phyloP scores from a whole-genome alignment of 441 rosid species.

The Biscutella laevigata region DNA sequence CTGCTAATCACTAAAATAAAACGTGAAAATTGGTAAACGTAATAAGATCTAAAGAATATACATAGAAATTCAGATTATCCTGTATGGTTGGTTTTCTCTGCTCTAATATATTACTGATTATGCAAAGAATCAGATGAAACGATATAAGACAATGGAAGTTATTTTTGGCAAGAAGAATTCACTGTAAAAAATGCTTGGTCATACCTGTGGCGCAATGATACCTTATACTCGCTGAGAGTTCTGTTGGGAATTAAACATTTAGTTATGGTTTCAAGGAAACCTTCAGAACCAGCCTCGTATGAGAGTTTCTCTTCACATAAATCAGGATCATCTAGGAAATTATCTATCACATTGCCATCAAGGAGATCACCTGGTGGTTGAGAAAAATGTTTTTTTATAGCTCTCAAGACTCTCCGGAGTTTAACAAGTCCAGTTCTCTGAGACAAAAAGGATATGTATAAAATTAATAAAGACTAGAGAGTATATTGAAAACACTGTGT shows the following conservation, averaged over 20 bases:
- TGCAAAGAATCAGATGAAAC: slow-evolving; percentile 10
- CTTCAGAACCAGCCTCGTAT: slow-evolving; percentile 80
- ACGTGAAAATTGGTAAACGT: slow-evolving; percentile 1
- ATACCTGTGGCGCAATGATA: slow-evolving; percentile 55
- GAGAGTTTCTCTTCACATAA: slow-evolving; percentile 88
- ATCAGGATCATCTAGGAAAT: slow-evolving; percentile 75
- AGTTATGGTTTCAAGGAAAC: slow-evolving; percentile 63
- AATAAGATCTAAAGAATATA: not conserved
- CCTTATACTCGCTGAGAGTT: slow-evolving; percentile 59
- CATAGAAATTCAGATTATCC: slow-evolving; percentile 5
- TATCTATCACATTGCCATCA: slow-evolving; percentile 73
- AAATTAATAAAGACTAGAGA: slow-evolving; percentile 12
- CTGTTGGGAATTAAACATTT: slow-evolving; percentile 54
- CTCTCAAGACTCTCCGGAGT: slow-evolving; percentile 93
- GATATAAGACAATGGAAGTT: not conserved
- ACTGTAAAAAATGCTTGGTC: slow-evolving; percentile 3
- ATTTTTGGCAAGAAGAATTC: slow-evolving; percentile 11
- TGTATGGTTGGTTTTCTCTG: slow-evolving; percentile 2
- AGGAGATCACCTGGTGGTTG: slow-evolving; percentile 91
- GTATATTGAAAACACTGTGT: slow-evolving; percentile 1
- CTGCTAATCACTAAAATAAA: slow-evolving; percentile 8
- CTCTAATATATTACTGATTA: slow-evolving; percentile 1
- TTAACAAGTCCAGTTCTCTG: slow-evolving; percentile 94
- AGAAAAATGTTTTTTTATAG: slow-evolving; percentile 89
- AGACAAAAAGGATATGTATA: slow-evolving; percentile 19